A percentile compares a stretch with the other conserved stretches of the same genome.
Evolutionary conservation across 805 yeast species (phyloP).

Genomic region (Tetrapisispora pingtungensis): DNA sequence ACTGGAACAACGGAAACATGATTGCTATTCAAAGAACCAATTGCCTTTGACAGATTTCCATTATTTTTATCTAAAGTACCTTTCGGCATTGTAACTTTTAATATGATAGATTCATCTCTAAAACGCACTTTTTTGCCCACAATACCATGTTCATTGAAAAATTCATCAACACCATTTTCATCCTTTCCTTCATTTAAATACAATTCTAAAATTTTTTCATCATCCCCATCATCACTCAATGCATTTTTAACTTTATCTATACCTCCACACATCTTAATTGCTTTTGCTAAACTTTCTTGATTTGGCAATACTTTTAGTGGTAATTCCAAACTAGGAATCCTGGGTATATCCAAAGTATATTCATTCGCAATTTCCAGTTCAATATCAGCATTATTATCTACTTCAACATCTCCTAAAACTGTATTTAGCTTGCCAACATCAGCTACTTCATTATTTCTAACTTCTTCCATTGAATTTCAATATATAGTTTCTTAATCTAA

Average conservation of each 20-base stretch:
- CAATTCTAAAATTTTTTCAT: slow-evolving; percentile 22
- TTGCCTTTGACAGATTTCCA: slow-evolving; percentile 36
- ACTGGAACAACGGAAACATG: slow-evolving; percentile 44
- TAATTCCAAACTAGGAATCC: slow-evolving; percentile 63
- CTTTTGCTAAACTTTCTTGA: slow-evolving; percentile 43
- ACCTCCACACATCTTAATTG: slow-evolving; percentile 66
- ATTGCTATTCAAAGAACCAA: slow-evolving; percentile 29
- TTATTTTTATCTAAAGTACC: slow-evolving; percentile 34
- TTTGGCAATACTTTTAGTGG: slow-evolving; percentile 51
- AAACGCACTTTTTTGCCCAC: slow-evolving; percentile 38
- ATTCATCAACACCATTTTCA: slow-evolving; percentile 29
- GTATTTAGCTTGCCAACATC: not conserved
- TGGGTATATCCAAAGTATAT: slow-evolving; percentile 62
- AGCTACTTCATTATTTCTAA: not conserved
- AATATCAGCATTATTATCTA: not conserved
- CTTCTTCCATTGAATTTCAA: not conserved
- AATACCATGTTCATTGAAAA: slow-evolving; percentile 49
- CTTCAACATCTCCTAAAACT: not conserved
- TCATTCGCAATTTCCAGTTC: slow-evolving; percentile 35
- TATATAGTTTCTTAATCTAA: too few relatives aligned
- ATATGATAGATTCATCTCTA: slow-evolving; percentile 45
- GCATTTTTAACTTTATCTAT: slow-evolving; percentile 28
- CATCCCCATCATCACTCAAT: slow-evolving; percentile 23
- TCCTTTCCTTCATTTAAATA: slow-evolving; percentile 32
- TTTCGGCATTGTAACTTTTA: slow-evolving; percentile 55